Base-by-base conservation (phyloP, 129 eudicot genomes). In the Arctium minus region DNA sequence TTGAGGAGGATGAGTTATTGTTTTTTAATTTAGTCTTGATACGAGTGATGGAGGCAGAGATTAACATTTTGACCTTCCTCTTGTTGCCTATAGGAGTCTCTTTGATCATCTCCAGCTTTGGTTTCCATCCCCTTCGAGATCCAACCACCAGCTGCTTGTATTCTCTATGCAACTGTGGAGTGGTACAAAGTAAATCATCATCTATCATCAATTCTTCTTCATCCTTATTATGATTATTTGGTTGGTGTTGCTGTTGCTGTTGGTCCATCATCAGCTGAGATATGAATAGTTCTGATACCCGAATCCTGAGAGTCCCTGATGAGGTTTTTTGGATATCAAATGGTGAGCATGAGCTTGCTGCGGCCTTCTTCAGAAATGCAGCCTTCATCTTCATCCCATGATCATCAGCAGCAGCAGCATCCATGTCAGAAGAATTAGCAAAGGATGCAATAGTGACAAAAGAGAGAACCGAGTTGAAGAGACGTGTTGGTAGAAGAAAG, bases 41-140 rank as follows among this genome's bases (percentile, higher is more conserved):
- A 8, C 87, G 83, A 78, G 2, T 84, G 38, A 84, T 60, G 70
- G 87, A 84, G 0, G 87, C 79, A 1, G 87, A 78, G 2, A 84
- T 53, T 62, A 78, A 62, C 87, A 84, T 78, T 13, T 84, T 84
- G 32, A 84, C 87, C 75, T 84, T 84, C 79, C 83, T 78, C 53
- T 78, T 84, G 22, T 78, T 84, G 12, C 83, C 83, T 72, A 60
- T 62, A 8, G 78, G 74, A 48, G 72, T 80, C 84, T 88, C 91
- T 60, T 69, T 73, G 81, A 91, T 91, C 78, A 85, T 91, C 78
- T 89, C 92, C 12, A 91, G 92, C 89, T 91, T 89, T 1, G 95
- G 95, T 76, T 91, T 91, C 95, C 92, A 91, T 0, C 73, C 80
- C 72, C 87, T 79, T 29, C 86, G 44, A 15, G 87, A 86, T 3